Evolutionary conservation across 2,329 filamentous ascomycete species (phyloP).

Genomic region (Sporothrix mexicana): DNA sequence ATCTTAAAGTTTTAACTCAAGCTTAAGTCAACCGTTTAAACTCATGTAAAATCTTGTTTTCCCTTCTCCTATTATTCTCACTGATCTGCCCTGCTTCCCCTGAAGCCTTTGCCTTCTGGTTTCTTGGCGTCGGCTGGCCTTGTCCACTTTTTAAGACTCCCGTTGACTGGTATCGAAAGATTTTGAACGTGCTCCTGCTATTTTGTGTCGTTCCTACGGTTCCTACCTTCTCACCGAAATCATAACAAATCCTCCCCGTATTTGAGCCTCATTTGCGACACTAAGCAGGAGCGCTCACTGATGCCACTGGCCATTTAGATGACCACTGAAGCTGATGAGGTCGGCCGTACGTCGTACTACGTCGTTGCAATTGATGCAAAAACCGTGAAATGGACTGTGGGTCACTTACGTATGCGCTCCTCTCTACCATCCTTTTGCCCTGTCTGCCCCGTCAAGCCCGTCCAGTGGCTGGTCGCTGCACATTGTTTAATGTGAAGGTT

Average conservation of each 20-base stretch:
- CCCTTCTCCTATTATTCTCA: neutral
- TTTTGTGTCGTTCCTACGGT: neutral
- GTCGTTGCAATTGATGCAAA: neutral
- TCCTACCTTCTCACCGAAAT: neutral
- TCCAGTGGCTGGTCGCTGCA: neutral
- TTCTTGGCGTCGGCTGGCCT: neutral
- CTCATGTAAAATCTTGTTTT: neutral
- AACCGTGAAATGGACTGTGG: conserved; percentile 17
- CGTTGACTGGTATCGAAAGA: neutral
- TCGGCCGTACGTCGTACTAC: neutral
- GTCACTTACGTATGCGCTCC: conserved; percentile 32
- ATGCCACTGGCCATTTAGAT: too few species aligned
- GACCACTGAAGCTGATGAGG: neutral
- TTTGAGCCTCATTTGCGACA: too few species aligned
- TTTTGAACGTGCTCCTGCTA: neutral
- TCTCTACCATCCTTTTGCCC: neutral
- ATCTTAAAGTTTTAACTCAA: conserved; percentile 19
- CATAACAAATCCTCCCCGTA: too few species aligned
- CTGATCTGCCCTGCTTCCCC: neutral
- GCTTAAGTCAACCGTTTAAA: neutral
- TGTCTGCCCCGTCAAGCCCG: neutral
- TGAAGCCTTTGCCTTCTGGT: neutral
- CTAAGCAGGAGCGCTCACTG: too few species aligned
- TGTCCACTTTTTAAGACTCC: conserved; percentile 29
- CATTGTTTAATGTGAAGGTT: neutral